Evolutionary conservation across 2,329 filamentous ascomycete genomes (phyloP).

Genomic region (Fusarium heterosporum): DNA sequence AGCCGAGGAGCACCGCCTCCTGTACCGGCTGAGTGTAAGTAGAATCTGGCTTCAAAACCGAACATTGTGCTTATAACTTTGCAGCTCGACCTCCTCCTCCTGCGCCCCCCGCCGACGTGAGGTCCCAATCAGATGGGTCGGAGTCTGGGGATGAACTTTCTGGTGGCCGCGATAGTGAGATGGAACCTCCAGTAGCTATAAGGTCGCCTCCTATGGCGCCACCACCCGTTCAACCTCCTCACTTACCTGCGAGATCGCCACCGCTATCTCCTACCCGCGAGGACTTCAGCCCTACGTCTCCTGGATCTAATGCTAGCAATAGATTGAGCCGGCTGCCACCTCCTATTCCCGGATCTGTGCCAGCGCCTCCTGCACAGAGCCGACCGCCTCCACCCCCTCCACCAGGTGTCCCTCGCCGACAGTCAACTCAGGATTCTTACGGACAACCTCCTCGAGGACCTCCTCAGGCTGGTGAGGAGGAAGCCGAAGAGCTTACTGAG

Average conservation of each 20-base stretch:
- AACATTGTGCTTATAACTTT: constrained; percentile 45
- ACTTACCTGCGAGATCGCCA: constrained; percentile 50
- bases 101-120: constrained; percentile 63
- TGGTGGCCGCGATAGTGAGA: constrained; percentile 57
- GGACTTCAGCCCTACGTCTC: constrained; percentile 57
- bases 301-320: constrained; percentile 59
- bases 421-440: constrained; percentile 69
- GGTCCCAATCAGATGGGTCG: constrained; percentile 80
- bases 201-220: constrained; percentile 59
- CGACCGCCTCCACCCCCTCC: constrained; percentile 77
- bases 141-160: constrained; percentile 91
- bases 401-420: constrained; percentile 65
- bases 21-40: constrained; percentile 72
- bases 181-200: constrained; percentile 46
- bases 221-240: constrained; percentile 49
- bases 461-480: constrained; percentile 67
- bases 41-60: neutral
- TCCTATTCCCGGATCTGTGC: constrained; percentile 69
- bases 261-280: constrained; percentile 50
- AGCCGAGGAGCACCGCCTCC: constrained; percentile 68
- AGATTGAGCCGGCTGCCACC: constrained; percentile 68
- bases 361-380: constrained; percentile 62
- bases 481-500: constrained; percentile 85
- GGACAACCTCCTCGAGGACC: constrained; percentile 57
- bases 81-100: constrained; percentile 73